Evolutionary conservation across 164 flowering plant species (phyloP), one percentile per base, ranked within the genome.

Genomic region (Protea cynaroides): DNA sequence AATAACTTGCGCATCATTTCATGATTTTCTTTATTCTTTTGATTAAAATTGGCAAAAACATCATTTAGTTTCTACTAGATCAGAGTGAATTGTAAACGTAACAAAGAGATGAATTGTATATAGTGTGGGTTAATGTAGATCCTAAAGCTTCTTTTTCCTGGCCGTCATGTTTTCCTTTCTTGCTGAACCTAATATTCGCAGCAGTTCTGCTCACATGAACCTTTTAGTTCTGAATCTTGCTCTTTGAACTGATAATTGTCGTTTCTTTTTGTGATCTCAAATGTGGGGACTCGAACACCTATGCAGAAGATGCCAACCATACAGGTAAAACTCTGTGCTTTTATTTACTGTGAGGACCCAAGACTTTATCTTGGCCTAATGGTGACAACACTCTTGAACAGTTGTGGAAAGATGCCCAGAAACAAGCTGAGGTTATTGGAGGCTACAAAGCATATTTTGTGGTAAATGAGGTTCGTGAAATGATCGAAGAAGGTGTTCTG

Each of bases 221-320:
- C 46, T 8, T 40, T 9, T 40, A 40, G 4, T 40, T 8, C 10
- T 40, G 46, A 40, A 8, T 9, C 14, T 40, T 40, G 46, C 34
- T 7, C 13, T 3, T 18, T 22, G 56, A 58, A 62, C 49, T 74
- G 59, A 72, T 44, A 19, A 43, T 58, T 17, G 22, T 50, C 70
- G 19, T 59, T 13, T 55, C 57, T 74, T 73, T 67, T 65, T 74
- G 64, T 75, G 79, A 49, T 67, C 56, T 67, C 47, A 52, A 55
- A 13, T 29, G 15, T 58, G 62, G 51, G 57, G 59, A 59, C 63
- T 46, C 23, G 2, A 61, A 72, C 46, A 76, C 52, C 46, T 69
- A 36, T 58, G 64, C 90, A 92, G 98, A 92, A 88, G 78, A 92
- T 92, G 98, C 96, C 98, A 37, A 84, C 91, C 11, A 81, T 92